These are phyloP conservation scores for Mrakia frigida DNA, from an alignment of 768 basidiomycete genomes.

Conservation along the genomic window DNA sequence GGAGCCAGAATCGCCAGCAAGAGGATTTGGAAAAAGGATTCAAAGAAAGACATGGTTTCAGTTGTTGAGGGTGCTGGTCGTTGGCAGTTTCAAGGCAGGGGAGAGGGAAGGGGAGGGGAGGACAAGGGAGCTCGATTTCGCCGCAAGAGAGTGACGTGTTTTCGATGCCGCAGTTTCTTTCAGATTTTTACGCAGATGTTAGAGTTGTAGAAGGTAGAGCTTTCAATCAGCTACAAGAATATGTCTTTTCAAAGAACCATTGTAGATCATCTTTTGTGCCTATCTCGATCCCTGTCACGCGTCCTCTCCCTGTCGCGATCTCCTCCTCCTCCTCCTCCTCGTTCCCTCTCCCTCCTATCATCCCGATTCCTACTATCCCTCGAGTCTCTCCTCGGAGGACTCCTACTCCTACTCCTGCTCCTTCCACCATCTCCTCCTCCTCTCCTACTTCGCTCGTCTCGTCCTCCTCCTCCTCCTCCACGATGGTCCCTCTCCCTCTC, in stretches of 20 bases:
- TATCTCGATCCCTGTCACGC: conserved; percentile 16
- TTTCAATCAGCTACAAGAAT: too few species aligned
- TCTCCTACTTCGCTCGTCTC: conserved; percentile 31
- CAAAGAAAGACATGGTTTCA: not conserved
- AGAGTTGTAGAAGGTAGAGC: too few species aligned
- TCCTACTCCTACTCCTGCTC: conserved; percentile 40
- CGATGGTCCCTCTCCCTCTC: conserved; percentile 33
- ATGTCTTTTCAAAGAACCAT: not conserved
- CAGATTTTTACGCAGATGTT: too few species aligned
- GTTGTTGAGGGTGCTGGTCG: not conserved
- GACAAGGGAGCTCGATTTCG: too few species aligned
- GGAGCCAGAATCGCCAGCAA: conserved; percentile 6
- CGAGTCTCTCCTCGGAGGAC: conserved; percentile 27
- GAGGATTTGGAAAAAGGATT: not conserved
- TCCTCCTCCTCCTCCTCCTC: conserved; percentile 33
- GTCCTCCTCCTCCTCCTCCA: conserved; percentile 29
- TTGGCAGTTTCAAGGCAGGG: too few species aligned
- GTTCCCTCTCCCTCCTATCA: conserved; percentile 35
- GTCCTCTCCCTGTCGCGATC: conserved; percentile 35
- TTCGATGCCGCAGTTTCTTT: too few species aligned
- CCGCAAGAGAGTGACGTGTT: too few species aligned
- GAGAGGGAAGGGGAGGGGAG: too few species aligned
- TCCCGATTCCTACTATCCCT: conserved; percentile 2
- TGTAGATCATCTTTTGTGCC: not conserved
- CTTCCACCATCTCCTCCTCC: conserved; percentile 17